Base-by-base conservation (phyloP, 768 basidiomycete genomes). In the Podaxis sp. region DNA sequence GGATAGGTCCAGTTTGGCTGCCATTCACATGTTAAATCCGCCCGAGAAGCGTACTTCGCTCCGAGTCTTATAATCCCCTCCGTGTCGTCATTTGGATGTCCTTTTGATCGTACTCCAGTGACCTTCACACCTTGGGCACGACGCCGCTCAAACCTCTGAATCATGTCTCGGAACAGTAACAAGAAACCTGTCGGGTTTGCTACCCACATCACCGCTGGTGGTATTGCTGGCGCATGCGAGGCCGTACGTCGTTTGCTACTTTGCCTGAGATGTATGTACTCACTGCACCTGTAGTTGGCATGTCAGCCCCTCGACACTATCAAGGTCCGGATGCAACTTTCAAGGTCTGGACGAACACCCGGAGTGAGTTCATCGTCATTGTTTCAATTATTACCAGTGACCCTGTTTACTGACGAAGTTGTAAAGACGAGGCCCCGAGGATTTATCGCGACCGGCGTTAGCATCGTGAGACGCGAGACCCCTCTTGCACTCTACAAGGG, bases 311-410 rank as follows among this genome's bases (percentile, higher is more conserved):
- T 98, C 47, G 97, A 99, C 72, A 98, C 97, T 25, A 98, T 98
- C 81, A 98, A 98, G 78, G 96, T 98, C 66, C 93, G 97, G n/a
- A 99, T 99, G 97, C 97, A 99, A 77, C 87, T 99, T 59, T 92
- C 91, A 61, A 86, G 79, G 74, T 89, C 94, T 9, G 86, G 94
- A 36, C 77, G 79, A 59, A 72, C 80, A 44, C 85, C 91, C 55
- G 97, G 97, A 50, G 97, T 98, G 74, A 71, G 91, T 88, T 2
- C 27, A 40, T 32, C 25, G 35, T 35, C 14, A 44, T 60, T 65
- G 36, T 6, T 18, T 18, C 18, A 66, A 27, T 27, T 47, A n/a
- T 47, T 16, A n/a, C 11, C 28, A 38, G 7, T 32, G 32, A 32
- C 7, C 32, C 32, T 9, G 32, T 32, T 32, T 9, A 32, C 46